phyloP scores from a whole-genome alignment of 768 basidiomycete genomes.

The Psilocybe cubensis region DNA sequence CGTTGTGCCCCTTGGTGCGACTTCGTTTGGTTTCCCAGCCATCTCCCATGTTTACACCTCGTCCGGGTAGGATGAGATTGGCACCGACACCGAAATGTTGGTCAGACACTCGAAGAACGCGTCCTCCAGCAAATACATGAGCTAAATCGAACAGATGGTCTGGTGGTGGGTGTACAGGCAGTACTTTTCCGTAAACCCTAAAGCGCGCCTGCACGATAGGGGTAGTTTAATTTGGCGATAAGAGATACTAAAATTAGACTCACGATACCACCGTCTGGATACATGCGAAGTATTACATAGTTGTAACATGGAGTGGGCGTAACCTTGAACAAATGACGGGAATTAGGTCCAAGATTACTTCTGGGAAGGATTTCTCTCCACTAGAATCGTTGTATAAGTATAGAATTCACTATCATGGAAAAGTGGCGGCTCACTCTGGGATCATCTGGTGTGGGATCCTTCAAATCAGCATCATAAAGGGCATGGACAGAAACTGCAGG shows the following conservation, averaged over 20 bases:
- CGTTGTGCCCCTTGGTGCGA: slow-evolving; percentile 76
- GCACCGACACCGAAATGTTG: slow-evolving; percentile 94
- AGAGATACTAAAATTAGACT: slow-evolving; percentile 28
- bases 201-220: slow-evolving; percentile 73
- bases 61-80: slow-evolving; percentile 89
- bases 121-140: slow-evolving; percentile 88
- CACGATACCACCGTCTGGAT: slow-evolving; percentile 97
- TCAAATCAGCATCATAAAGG: slow-evolving; percentile 45
- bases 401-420: neutral
- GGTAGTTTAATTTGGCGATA: slow-evolving; percentile 7
- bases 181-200: slow-evolving; percentile 84
- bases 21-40: slow-evolving; percentile 99
- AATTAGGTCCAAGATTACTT: slow-evolving; percentile 77
- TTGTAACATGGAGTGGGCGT: slow-evolving; percentile 55
- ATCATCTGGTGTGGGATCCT: slow-evolving; percentile 50
- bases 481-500: slow-evolving; percentile 81
- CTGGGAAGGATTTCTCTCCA: slow-evolving; percentile 84
- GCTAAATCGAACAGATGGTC: slow-evolving; percentile 76
- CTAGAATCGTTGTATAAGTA: slow-evolving; percentile 39
- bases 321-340: slow-evolving; percentile 88
- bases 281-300: slow-evolving; percentile 91
- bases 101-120: slow-evolving; percentile 84
- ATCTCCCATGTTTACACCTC: slow-evolving; percentile 95
- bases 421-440: slow-evolving; percentile 45
- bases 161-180: slow-evolving; percentile 60